These are phyloP conservation scores for Ceratorhiza oryzae-sativae DNA, from an alignment of 1,284 basidiomycete genomes.

Conservation along the genomic window DNA sequence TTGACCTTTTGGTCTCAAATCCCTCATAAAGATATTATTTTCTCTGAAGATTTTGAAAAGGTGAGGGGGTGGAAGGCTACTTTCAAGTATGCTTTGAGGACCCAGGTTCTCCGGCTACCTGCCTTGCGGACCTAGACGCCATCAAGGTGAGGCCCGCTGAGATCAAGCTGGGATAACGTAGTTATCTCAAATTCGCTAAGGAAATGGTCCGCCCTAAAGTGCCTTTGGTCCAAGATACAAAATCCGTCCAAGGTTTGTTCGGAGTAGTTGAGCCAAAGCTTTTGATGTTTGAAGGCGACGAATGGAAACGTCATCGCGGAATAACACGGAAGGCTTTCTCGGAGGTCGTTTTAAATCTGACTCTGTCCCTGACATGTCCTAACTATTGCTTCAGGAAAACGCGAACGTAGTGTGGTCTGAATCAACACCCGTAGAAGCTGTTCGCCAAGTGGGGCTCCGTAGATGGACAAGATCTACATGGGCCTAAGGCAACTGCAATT, in stretches of 20 bases:
- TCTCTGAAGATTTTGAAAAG: slow-evolving; percentile 7
- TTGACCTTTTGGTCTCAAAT: neutral
- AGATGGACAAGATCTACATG: neutral
- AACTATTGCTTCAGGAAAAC: neutral
- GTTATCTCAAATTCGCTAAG: neutral
- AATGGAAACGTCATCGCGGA: slow-evolving; percentile 40
- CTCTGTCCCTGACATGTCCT: neutral
- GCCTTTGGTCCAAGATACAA: slow-evolving; percentile 4
- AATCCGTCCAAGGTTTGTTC: neutral
- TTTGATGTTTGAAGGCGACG: slow-evolving; percentile 30
- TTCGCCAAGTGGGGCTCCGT: slow-evolving; percentile 13
- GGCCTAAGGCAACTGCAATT: neutral
- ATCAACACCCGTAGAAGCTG: neutral
- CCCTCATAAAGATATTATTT: neutral
- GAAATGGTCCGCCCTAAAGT: neutral
- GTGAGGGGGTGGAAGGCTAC: slow-evolving; percentile 14
- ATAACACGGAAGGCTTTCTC: slow-evolving; percentile 33
- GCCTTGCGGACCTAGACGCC: slow-evolving; percentile 6
- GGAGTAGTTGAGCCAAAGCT: slow-evolving; percentile 32
- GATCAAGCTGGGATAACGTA: neutral
- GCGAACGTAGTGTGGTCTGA: slow-evolving; percentile 1
- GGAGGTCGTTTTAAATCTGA: neutral
- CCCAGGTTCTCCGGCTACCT: neutral
- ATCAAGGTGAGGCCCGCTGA: neutral
- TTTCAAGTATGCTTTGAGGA: slow-evolving; percentile 9